Conservation (phyloP, 2,329 filamentous ascomycete species). For the Aspergillus costaricaensis region DNA sequence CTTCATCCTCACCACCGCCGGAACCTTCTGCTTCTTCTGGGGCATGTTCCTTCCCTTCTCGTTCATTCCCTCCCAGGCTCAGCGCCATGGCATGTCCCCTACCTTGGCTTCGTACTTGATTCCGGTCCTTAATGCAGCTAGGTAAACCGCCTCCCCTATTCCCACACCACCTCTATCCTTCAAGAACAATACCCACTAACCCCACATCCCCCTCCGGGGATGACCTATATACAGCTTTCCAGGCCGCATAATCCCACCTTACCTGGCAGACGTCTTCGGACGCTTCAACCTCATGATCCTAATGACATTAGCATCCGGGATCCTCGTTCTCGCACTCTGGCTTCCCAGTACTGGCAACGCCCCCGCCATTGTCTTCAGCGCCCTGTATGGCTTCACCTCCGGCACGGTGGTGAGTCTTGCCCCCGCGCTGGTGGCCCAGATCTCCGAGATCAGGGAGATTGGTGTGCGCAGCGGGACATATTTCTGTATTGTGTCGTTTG, state of each 20-base stretch:
- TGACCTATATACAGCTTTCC: too few species aligned
- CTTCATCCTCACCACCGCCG: slow-evolving; percentile 21
- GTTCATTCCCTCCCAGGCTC: slow-evolving; percentile 17
- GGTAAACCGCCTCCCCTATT: slow-evolving; percentile 9
- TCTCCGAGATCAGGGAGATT: slow-evolving; percentile 69
- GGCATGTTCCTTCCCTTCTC: slow-evolving; percentile 19
- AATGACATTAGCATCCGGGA: slow-evolving; percentile 7
- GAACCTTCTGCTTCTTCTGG: slow-evolving; percentile 47
- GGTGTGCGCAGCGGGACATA: slow-evolving; percentile 67
- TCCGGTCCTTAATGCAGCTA: slow-evolving; percentile 55
- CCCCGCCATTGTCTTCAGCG: slow-evolving; percentile 64
- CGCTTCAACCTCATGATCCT: slow-evolving; percentile 24
- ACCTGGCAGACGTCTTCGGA: slow-evolving; percentile 54
- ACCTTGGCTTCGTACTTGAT: slow-evolving; percentile 56
- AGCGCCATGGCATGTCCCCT: slow-evolving; percentile 15
- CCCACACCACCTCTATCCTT: too few species aligned
- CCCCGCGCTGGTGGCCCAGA: slow-evolving; percentile 66
- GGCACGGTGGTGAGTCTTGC: slow-evolving; percentile 66
- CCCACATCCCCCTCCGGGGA: too few species aligned
- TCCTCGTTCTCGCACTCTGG: slow-evolving; percentile 53
- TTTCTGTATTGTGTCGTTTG: slow-evolving; percentile 64
- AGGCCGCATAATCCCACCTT: slow-evolving; percentile 58
- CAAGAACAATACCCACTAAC: too few species aligned
- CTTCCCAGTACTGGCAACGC: slow-evolving; percentile 55
- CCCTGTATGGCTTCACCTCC: slow-evolving; percentile 69